phyloP scores from a whole-genome alignment of 352 stramenopile species.

The Aphanomyces stellatus region DNA sequence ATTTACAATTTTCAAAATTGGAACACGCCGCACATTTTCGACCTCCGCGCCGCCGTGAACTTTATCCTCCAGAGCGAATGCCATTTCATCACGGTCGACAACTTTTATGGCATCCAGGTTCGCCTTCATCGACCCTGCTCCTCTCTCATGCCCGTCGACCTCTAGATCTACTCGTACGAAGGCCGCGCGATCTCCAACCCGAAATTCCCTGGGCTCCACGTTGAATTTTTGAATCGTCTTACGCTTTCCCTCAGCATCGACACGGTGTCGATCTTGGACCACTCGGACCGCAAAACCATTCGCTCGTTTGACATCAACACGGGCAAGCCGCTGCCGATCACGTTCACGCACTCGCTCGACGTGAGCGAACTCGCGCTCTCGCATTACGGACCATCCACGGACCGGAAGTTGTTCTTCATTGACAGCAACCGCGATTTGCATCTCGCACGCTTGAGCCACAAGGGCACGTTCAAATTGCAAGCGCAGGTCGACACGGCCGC shows the following conservation, averaged over 20 bases:
- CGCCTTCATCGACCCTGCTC: too few relatives aligned
- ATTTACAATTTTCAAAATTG: constrained; percentile 89
- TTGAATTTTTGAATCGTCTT: constrained; percentile 80
- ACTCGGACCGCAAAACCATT: constrained; percentile 83
- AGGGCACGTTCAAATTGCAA: constrained; percentile 76
- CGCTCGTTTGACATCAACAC: constrained; percentile 84
- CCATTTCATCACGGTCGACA: constrained; percentile 87
- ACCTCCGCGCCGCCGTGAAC: constrained; percentile 77
- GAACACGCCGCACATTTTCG: constrained; percentile 91
- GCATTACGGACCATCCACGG: constrained; percentile 55
- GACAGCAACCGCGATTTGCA: constrained; percentile 85
- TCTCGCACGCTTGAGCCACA: constrained; percentile 47
- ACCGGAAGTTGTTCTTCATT: constrained; percentile 84
- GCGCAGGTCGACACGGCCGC: constrained; percentile 84
- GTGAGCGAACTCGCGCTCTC: constrained; percentile 79
- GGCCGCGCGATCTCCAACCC: constrained; percentile 80
- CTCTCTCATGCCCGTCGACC: neutral
- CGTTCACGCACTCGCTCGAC: constrained; percentile 58
- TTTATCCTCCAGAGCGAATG: constrained; percentile 83
- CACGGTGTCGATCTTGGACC: constrained; percentile 82
- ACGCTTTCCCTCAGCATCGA: constrained; percentile 84
- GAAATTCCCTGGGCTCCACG: constrained; percentile 78
- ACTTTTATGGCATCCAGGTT: constrained; percentile 76
- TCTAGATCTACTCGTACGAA: constrained; percentile 87
- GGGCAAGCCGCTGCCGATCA: constrained; percentile 61